phyloP scores from a whole-genome alignment of 2,329 filamentous ascomycete species.

The Epichloe hybrida region DNA sequence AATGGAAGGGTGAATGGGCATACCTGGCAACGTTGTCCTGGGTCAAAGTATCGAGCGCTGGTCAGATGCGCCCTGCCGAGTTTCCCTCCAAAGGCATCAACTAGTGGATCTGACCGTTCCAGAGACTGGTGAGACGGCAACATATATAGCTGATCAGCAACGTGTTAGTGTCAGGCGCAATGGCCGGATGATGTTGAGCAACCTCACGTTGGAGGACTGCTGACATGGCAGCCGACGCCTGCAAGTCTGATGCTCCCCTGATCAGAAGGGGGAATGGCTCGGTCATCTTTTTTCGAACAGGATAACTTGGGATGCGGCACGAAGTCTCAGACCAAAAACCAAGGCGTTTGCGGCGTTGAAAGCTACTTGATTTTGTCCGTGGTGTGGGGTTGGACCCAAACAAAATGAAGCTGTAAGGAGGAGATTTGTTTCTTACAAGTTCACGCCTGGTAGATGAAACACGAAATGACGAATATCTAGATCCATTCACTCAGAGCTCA shows the following conservation, averaged over 20 bases:
- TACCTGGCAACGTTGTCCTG: slow-evolving; percentile 65
- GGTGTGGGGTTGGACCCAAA: too few relatives aligned
- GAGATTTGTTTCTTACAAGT: not conserved
- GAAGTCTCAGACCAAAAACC: not conserved
- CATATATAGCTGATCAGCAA: not conserved
- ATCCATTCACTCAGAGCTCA: not conserved
- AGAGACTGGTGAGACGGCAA: not conserved
- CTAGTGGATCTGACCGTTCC: slow-evolving; percentile 1
- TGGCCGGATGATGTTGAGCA: not conserved
- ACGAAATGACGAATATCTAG: not conserved
- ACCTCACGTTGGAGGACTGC: not conserved
- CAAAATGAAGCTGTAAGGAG: not conserved
- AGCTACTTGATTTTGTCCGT: not conserved
- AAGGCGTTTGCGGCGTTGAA: slow-evolving; percentile 1
- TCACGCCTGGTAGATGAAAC: not conserved
- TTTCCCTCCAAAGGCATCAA: slow-evolving; percentile 52
- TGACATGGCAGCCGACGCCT: not conserved
- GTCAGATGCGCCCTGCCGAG: slow-evolving; percentile 51
- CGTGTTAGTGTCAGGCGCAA: too few relatives aligned
- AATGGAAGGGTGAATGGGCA: slow-evolving; percentile 77
- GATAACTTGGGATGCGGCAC: not conserved
- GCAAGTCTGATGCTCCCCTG: not conserved
- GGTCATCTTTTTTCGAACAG: not conserved
- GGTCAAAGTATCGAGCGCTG: slow-evolving; percentile 55
- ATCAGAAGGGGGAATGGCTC: not conserved